Base-by-base conservation (phyloP, 2,329 filamentous ascomycete genomes). In the Xylariaceae sp. region DNA sequence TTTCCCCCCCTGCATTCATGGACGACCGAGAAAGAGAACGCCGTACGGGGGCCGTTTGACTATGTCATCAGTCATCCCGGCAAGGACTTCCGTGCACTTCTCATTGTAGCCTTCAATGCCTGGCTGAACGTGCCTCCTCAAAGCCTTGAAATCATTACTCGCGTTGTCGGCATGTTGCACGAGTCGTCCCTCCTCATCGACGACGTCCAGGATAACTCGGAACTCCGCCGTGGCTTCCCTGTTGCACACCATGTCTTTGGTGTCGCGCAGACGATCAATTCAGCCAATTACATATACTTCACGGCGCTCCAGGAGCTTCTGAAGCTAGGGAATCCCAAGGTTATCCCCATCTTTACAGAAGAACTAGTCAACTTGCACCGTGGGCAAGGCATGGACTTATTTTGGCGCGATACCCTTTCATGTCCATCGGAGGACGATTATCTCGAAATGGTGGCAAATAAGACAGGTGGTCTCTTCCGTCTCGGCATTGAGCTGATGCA, bases 401-500 rank as follows among this genome's bases (percentile, higher is more conserved):
- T 90, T 78, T 96, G 92, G 92, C 84, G 91, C 55, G 91, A 95
- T 75, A 91, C 87, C 23, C 79, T 95, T 57, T 93, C 88, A 17
- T 94, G 90, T 73, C 91, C 91, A 12, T 90, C 85, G 45, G 91
- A 95, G 75, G 90, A 92, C 64, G 91, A 96, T 75, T 96, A 96
- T 75, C 83, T 96, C n/a, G 90, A 96, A 73, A 96, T 96, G 92
- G 91, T 96, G 9, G 86, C 86, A 67, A 93, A 96, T 77, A 96
- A 96, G 78, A 96, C 92, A 0, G 92, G 91, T 48, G 92, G 92
- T 0, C 80, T 96, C 1, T 96, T 96, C 78, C 83, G 91, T 36
- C 78, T 96, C 7, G 90, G 90, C 36, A 88, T 96, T 71, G 92
- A 93, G 76, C 82, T 96, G 26, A 96, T 96, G 91, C 90, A 94